Base-by-base conservation (phyloP, 495 filamentous ascomycete species). In the Choiromyces venosus region DNA sequence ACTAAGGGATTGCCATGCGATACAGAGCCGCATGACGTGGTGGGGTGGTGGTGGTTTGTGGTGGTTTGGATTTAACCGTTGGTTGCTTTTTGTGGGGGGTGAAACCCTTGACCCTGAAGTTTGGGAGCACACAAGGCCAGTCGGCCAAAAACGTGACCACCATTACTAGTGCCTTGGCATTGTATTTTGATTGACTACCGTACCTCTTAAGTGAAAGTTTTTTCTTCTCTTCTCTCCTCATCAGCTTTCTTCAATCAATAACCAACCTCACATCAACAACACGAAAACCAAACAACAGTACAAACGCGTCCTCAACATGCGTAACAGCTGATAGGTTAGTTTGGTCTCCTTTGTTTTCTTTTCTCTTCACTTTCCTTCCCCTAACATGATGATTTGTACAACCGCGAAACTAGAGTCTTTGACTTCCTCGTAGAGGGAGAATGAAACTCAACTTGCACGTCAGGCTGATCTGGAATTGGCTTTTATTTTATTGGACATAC, bases 371-470 rank as follows among this genome's bases (percentile, higher is more conserved):
- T 72, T 74, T 40, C 39, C 74, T 69, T 68, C 74, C 74, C 76
- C 56, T 81, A 80, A 75, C 82, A 83, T 90, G 89, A 91, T 91
- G 90, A 91, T 86, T 89, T 85, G 85, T 87, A 89, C 87, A 93
- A 94, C 93, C 90, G 89, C 92, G 94, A 84, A 98, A 98, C 94
- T 98, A 98, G 94, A 98, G 94, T 98, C 94, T 98, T 97, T 98
- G 94, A 98, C 91, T 92, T 86, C 82, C 72, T 81, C 74, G 72
- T 39, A 70, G 79, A 69, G 70, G 86, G 86, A 91, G 91, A 88
- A 93, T 96, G 95, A 94, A 97, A 94, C 90, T 91, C 83, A 89
- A 90, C 93, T 92, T 90, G 90, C 91, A 98, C 94, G 94, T 98
- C 94, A 98, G 94, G 93, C 94, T 98, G 94, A 98, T 87, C 81